Evolutionary conservation across 768 basidiomycete genomes (phyloP), one percentile per base, ranked within the genome.

Genomic region (Pleurotus djamor): DNA sequence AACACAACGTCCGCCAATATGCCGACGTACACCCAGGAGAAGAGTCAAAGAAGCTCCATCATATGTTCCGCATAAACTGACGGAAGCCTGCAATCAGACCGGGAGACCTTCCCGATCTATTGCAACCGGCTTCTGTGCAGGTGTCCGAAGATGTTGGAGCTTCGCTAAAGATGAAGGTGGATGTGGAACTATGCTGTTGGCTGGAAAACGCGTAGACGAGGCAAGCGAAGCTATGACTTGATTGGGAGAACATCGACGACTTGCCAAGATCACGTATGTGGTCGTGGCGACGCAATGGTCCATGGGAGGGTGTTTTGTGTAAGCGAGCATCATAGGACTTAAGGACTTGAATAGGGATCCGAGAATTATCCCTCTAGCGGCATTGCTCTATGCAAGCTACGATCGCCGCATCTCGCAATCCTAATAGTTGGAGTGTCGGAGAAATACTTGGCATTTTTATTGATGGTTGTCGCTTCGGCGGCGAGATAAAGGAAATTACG

Each of bases 21-120:
- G 51, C 72, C 72, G 72, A 72, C 57, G 61, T 69, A 71, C 64
- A 66, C 66, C 70, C 69, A 52, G 35, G 21, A 21, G 45, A 49
- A 32, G 16, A 32, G 34, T 35, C 33, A 58, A 14, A 33, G 7
- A 55, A 47, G 47, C 37, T 52, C 61, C 52, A 59, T 66, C 64
- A 68, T 64, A 67, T 68, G 66, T 38, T 34, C 48, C 54, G 51
- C 45, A 56, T 16, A 41, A 44, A 44, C 36, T 12, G 36, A 35
- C 32, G 13, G 14, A 21, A n/a, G 35, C 12, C 36, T 33, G 35
- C 52, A 37, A 35, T 36, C 52, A 54, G 13, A 51, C 33, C 35
- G 28, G 28, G 50, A 34, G 35, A 33, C 34, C 38, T 54, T 54
- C 35, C 52, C 35, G 52, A 35, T 14, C 14, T 54, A 35, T n/a